Conservation (phyloP, 202 grass and related monocot genomes). For the Schoenoplectus triqueter region DNA sequence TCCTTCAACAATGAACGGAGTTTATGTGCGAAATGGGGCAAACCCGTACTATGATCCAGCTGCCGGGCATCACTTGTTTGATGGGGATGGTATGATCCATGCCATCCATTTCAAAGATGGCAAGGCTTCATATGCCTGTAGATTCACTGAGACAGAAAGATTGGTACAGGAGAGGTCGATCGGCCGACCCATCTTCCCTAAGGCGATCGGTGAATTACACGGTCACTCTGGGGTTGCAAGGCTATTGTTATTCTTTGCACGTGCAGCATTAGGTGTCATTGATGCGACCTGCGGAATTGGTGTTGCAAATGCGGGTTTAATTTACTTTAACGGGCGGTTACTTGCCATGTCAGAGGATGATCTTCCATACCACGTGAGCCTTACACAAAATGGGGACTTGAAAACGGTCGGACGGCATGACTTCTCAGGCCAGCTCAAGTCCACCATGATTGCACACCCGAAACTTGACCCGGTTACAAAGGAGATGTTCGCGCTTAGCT, state of each 20-base stretch:
- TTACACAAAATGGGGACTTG: constrained; percentile 68
- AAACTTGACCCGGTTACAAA: constrained; percentile 76
- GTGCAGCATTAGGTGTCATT: constrained; percentile 60
- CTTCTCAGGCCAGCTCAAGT: constrained; percentile 65
- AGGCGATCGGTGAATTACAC: constrained; percentile 94
- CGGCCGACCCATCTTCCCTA: constrained; percentile 64
- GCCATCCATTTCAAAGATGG: constrained; percentile 62
- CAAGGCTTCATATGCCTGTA: constrained; percentile 72
- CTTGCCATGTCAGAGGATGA: constrained; percentile 99
- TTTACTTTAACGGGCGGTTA: constrained; percentile 69
- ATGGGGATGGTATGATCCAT: constrained; percentile 96
- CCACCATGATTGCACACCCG: constrained; percentile 94
- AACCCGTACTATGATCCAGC: constrained; percentile 72
- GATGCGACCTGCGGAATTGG: constrained; percentile 66
- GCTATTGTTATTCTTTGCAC: constrained; percentile 57
- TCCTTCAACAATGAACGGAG: constrained; percentile 57
- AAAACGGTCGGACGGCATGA: constrained; percentile 70
- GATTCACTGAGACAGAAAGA: constrained; percentile 79
- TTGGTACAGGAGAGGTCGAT: constrained; percentile 63
- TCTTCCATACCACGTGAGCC: constrained; percentile 81
- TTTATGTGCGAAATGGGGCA: constrained; percentile 85
- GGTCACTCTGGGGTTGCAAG: constrained; percentile 84
- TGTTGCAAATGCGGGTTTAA: constrained; percentile 87
- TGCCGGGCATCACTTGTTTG: constrained; percentile 91
- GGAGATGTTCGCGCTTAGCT: constrained; percentile 90